Conservation (phyloP, 768 basidiomycete genomes). For the Auricularia auricula-judae region DNA sequence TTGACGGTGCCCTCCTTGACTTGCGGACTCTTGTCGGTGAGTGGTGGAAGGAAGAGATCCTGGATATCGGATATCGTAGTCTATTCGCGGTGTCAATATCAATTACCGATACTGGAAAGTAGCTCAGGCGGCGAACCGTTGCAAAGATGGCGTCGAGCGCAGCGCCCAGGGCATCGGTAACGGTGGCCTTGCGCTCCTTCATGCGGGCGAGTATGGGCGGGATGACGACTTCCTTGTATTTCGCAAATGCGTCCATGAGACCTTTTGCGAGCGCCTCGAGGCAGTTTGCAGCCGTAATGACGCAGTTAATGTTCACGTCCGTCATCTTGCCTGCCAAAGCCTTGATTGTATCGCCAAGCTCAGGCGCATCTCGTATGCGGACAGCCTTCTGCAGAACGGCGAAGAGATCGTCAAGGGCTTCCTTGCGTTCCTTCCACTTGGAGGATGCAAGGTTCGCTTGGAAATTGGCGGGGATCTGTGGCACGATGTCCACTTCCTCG, state of each 20-base stretch:
- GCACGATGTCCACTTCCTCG: conserved; percentile 69
- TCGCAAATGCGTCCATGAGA: conserved; percentile 61
- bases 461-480: conserved; percentile 66
- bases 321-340: conserved; percentile 73
- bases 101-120: conserved; percentile 1
- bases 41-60: conserved; percentile 64
- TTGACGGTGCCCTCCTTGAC: conserved; percentile 89
- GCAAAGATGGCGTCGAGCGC: conserved; percentile 83
- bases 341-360: conserved; percentile 64
- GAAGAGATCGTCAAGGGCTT: conserved; percentile 75
- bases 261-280: conserved; percentile 81
- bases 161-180: conserved; percentile 78
- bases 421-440: conserved; percentile 98
- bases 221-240: conserved; percentile 61
- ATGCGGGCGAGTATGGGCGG: conserved; percentile 74
- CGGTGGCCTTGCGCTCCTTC: conserved; percentile 88
- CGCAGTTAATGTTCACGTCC: conserved; percentile 94
- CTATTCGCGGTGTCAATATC: conserved; percentile 29
- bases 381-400: conserved; percentile 57
- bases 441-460: conserved; percentile 70
- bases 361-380: conserved; percentile 69
- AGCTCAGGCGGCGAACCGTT: conserved; percentile 44
- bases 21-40: conserved; percentile 91
- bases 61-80: conserved; percentile 69
- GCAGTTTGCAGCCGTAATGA: conserved; percentile 76